Evolutionary conservation across 495 filamentous ascomycete species (phyloP).

Genomic region (Pyronema domesticum): DNA sequence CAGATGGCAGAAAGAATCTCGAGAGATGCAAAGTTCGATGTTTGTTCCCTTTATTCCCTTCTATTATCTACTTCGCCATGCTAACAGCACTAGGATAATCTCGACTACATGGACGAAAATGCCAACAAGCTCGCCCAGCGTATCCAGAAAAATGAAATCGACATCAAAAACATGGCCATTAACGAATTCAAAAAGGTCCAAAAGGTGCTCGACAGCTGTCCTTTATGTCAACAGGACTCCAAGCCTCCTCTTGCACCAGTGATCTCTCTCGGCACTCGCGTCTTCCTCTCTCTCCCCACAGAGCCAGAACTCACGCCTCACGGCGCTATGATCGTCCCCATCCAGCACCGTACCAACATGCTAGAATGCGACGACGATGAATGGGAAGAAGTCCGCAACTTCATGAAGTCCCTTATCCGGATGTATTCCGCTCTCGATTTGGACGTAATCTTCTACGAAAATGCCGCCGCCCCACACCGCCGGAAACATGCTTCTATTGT

Average conservation of each 20-base stretch:
- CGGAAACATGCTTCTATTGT: conserved; percentile 74
- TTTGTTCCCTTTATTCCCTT: conserved; percentile 23
- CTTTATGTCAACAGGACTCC: conserved; percentile 86
- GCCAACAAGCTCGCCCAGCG: conserved; percentile 77
- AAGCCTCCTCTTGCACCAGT: conserved; percentile 73
- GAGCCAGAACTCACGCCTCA: conserved; percentile 72
- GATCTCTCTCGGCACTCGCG: conserved; percentile 72
- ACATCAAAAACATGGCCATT: conserved; percentile 77
- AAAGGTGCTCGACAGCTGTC: conserved; percentile 69
- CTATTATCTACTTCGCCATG: not conserved
- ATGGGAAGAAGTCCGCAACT: conserved; percentile 97
- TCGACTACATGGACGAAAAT: conserved; percentile 97
- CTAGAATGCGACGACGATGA: conserved; percentile 97
- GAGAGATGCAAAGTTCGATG: conserved; percentile 77
- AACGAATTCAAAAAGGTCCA: conserved; percentile 81
- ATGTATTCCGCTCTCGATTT: conserved; percentile 83
- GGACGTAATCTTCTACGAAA: conserved; percentile 94
- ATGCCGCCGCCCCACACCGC: conserved; percentile 63
- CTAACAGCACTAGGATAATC: conserved; percentile 45
- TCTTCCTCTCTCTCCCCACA: conserved; percentile 76
- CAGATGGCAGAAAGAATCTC: conserved; percentile 79
- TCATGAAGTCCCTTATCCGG: conserved; percentile 90
- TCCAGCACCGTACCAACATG: conserved; percentile 74
- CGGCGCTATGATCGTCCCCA: conserved; percentile 73
- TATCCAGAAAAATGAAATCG: conserved; percentile 71